Conservation (phyloP, 805 yeast species). For the Blastobotrys mokoenaii region DNA sequence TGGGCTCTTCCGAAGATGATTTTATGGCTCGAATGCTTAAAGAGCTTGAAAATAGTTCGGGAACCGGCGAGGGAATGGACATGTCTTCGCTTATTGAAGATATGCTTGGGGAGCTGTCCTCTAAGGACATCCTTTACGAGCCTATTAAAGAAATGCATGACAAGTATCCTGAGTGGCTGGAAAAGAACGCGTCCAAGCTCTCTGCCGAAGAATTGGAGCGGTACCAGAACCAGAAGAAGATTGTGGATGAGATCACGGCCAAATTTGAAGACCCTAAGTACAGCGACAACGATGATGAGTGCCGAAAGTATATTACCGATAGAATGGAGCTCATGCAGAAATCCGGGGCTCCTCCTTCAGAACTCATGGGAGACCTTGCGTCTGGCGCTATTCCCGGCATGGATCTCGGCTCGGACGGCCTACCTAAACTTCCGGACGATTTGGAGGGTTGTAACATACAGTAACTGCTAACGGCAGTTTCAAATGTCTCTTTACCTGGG, state of each 20-base stretch:
- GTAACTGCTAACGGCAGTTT: neutral
- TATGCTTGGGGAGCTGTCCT: constrained; percentile 72
- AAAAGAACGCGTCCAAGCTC: constrained; percentile 40
- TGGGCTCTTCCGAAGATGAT: constrained; percentile 37
- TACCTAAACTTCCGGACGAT: constrained; percentile 6
- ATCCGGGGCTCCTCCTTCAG: constrained; percentile 74
- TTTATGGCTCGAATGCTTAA: constrained; percentile 54
- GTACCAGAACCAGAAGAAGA: constrained; percentile 53
- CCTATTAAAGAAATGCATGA: constrained; percentile 74
- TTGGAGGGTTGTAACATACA: constrained; percentile 6
- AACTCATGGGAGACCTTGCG: constrained; percentile 53
- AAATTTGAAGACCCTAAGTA: constrained; percentile 62
- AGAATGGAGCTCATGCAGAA: constrained; percentile 57
- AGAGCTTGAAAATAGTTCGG: constrained; percentile 39
- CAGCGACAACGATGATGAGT: constrained; percentile 37
- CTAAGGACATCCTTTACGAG: constrained; percentile 79
- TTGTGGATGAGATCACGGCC: constrained; percentile 52
- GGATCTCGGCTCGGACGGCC: constrained; percentile 12
- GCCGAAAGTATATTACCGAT: constrained; percentile 44
- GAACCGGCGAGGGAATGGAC: constrained; percentile 42
- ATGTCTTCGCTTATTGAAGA: constrained; percentile 57
- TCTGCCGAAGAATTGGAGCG: constrained; percentile 40
- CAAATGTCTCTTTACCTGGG: neutral
- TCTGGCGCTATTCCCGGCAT: constrained; percentile 35
- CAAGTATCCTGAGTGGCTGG: constrained; percentile 67